phyloP scores from a whole-genome alignment of 306 rosid genomes.

The Prunus mume region DNA sequence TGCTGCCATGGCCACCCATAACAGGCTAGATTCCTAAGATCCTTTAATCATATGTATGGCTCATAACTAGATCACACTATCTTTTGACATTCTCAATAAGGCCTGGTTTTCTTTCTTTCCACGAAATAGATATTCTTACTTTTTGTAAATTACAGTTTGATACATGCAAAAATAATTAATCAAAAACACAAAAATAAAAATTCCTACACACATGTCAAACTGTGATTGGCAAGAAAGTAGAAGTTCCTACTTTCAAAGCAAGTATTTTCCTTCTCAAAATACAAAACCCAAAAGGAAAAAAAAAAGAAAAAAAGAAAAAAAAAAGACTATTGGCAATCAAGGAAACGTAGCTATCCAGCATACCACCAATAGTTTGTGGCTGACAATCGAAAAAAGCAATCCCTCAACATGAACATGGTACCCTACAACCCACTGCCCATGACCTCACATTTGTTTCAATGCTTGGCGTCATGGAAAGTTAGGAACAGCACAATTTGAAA shows the following conservation, averaged over 20 bases:
- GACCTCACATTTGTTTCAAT: neutral
- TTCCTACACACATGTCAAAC: no score
- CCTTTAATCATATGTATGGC: neutral
- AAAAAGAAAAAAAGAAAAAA: neutral
- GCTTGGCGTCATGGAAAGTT: neutral
- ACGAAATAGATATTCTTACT: no score
- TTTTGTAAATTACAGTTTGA: no score
- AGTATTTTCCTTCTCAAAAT: neutral
- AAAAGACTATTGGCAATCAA: neutral
- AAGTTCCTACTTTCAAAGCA: no score
- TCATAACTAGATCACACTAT: neutral
- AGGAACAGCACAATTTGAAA: neutral
- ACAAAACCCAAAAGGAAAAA: neutral
- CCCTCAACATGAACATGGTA: neutral
- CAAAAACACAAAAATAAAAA: no score
- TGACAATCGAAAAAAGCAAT: constrained; percentile 9
- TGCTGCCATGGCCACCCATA: no score
- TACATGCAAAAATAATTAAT: no score
- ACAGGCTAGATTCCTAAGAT: constrained; percentile 5
- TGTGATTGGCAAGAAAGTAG: no score
- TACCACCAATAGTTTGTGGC: neutral
- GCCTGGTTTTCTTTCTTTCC: no score
- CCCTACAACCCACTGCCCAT: neutral
- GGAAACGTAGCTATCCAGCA: neutral
- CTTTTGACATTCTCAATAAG: no score